Evolutionary conservation across 2,329 filamentous ascomycete species (phyloP).

Genomic region (Calycina herbarum): DNA sequence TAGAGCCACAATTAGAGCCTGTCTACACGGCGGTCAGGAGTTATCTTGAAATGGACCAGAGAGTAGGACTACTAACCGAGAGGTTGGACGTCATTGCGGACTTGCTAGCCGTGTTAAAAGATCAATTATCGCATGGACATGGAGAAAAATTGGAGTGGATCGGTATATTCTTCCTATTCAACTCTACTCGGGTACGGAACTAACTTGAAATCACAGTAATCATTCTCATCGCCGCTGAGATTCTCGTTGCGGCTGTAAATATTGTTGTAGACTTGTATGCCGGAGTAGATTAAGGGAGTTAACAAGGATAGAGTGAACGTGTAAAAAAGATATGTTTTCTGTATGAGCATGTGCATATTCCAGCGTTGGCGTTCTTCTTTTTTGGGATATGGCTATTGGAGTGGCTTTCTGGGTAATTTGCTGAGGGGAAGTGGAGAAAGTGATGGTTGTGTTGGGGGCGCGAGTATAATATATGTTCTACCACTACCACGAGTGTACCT

Average conservation of each 20-base stretch:
- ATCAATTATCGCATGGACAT: slow-evolving; percentile 91
- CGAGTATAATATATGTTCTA: no score
- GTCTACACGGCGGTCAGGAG: slow-evolving; percentile 93
- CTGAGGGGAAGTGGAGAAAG: background rate
- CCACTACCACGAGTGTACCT: no score
- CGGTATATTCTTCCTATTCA: slow-evolving; percentile 53
- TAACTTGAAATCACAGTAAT: slow-evolving; percentile 65
- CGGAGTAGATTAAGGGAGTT: slow-evolving; percentile 49
- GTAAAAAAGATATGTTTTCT: background rate
- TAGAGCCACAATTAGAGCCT: slow-evolving; percentile 93
- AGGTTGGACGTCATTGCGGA: slow-evolving; percentile 91
- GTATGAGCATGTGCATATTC: background rate
- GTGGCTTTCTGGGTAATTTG: background rate
- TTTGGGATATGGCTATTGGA: slow-evolving; percentile 2
- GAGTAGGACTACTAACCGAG: slow-evolving; percentile 85
- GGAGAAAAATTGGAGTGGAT: slow-evolving; percentile 90
- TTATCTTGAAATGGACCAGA: slow-evolving; percentile 97
- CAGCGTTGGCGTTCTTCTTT: slow-evolving; percentile 1
- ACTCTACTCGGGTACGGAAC: slow-evolving; percentile 1
- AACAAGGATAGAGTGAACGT: background rate
- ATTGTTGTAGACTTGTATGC: slow-evolving; percentile 93
- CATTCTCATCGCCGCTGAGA: slow-evolving; percentile 91
- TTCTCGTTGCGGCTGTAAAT: slow-evolving; percentile 88
- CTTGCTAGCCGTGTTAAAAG: slow-evolving; percentile 87
- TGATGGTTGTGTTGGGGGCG: background rate